A percentile compares a stretch with the other conserved stretches of the same genome.
Conservation (phyloP, 106 monocot species). For the Amphibolis antarctica region DNA sequence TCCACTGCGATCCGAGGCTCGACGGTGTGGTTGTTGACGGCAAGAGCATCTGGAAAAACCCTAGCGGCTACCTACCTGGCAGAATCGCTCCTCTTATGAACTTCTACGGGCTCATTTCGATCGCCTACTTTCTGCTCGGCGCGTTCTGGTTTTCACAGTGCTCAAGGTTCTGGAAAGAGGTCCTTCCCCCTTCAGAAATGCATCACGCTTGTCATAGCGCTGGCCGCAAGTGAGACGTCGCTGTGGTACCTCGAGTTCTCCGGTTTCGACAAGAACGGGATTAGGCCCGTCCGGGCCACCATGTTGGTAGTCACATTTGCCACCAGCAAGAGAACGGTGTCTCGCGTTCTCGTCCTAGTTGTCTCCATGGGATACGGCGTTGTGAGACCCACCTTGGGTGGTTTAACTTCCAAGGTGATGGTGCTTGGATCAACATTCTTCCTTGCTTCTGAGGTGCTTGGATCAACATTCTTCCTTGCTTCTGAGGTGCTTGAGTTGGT, state of each 20-base stretch:
- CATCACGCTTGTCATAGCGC: slow-evolving; percentile 62
- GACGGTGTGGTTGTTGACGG: slow-evolving; percentile 54
- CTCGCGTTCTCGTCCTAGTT: slow-evolving; percentile 55
- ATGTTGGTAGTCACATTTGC: slow-evolving; percentile 79
- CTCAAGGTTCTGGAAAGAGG: slow-evolving; percentile 73
- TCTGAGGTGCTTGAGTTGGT: slow-evolving; percentile 80
- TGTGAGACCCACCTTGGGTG: slow-evolving; percentile 79
- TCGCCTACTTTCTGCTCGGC: slow-evolving; percentile 64
- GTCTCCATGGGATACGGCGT: slow-evolving; percentile 94
- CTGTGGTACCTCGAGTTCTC: slow-evolving; percentile 86
- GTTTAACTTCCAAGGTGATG: slow-evolving; percentile 76
- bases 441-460: slow-evolving; percentile 75
- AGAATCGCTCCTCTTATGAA: slow-evolving; percentile 88
- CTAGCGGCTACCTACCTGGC: slow-evolving; percentile 70
- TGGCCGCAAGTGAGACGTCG: slow-evolving; percentile 75
- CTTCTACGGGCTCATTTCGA: slow-evolving; percentile 74
- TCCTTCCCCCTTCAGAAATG: slow-evolving; percentile 84
- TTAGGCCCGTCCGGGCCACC: slow-evolving; percentile 59
- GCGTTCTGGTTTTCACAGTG: slow-evolving; percentile 81
- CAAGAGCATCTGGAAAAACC: slow-evolving; percentile 79
- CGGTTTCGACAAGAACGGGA: slow-evolving; percentile 61
- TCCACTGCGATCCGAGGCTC: slow-evolving; percentile 60
- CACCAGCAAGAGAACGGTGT: slow-evolving; percentile 50
- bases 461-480: slow-evolving; percentile 64
- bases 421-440: slow-evolving; percentile 81